phyloP scores from a whole-genome alignment of 345 rosid genomes.

The Psidium friedrichsthalianum region DNA sequence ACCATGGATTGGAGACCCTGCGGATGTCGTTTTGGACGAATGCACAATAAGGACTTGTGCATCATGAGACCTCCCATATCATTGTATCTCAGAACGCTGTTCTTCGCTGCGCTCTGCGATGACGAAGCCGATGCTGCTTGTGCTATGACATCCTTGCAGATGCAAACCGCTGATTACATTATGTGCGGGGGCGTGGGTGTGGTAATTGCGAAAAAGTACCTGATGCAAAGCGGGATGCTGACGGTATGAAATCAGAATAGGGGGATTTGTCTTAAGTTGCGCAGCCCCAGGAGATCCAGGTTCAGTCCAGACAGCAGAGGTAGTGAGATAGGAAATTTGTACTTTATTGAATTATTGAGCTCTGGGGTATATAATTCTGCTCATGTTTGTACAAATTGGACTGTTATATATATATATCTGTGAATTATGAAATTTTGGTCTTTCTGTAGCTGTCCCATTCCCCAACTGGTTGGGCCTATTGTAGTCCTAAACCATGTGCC shows the following conservation, averaged over 20 bases:
- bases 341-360: constrained; percentile 4
- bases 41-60: background rate
- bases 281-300: background rate
- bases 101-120: background rate
- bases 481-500: too few species aligned
- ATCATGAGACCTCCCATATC: background rate
- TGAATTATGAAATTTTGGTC: constrained; percentile 1
- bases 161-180: background rate
- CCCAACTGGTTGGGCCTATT: too few species aligned
- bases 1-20: constrained; percentile 98
- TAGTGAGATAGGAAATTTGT: constrained; percentile 14
- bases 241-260: background rate
- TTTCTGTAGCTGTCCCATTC: background rate
- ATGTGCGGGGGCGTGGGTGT: background rate
- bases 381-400: constrained; percentile 14
- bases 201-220: background rate
- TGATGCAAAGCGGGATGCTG: background rate
- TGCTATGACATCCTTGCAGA: background rate
- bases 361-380: constrained; percentile 16
- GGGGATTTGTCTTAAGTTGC: constrained; percentile 14
- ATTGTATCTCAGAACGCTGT: background rate
- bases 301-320: background rate
- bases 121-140: background rate
- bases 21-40: constrained; percentile 70
- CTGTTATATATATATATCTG: background rate